Evolutionary conservation across 306 rosid genomes (phyloP).

Genomic region (Inga oerstediana): DNA sequence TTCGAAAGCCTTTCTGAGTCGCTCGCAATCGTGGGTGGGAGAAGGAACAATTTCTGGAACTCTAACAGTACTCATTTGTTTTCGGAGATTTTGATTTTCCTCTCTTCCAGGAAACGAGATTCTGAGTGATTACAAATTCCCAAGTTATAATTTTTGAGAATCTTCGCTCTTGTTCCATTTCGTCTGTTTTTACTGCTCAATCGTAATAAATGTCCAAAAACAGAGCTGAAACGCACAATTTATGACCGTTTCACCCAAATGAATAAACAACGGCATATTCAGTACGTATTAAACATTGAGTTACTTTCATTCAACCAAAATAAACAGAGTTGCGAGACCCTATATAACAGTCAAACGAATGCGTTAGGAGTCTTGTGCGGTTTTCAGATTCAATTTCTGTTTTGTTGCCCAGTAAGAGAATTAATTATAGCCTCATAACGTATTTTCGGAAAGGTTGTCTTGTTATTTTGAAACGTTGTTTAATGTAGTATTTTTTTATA

Average conservation of each 20-base stretch:
- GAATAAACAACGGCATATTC: not conserved
- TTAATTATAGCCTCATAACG: not conserved
- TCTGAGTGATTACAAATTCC: conserved; percentile 16
- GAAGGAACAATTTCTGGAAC: conserved; percentile 76
- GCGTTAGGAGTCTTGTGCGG: not conserved
- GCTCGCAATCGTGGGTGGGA: conserved; percentile 64
- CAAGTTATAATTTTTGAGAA: not conserved
- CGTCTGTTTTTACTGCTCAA: not conserved
- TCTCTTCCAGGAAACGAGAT: conserved; percentile 8
- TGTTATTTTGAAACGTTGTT: not conserved
- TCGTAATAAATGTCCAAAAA: too few relatives aligned
- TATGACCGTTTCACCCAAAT: not conserved
- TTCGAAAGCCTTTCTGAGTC: conserved; percentile 69
- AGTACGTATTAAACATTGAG: too few relatives aligned
- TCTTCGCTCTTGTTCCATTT: not conserved
- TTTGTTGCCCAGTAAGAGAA: not conserved
- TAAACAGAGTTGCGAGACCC: not conserved
- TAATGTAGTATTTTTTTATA: not conserved
- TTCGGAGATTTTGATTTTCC: not conserved
- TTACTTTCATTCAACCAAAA: not conserved
- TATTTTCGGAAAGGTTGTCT: not conserved
- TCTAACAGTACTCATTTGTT: conserved; percentile 62
- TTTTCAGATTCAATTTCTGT: not conserved
- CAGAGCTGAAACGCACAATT: not conserved
- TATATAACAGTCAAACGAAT: not conserved